phyloP scores from a whole-genome alignment of 2,329 filamentous ascomycete genomes.

The Paraphaeosphaeria minitans region DNA sequence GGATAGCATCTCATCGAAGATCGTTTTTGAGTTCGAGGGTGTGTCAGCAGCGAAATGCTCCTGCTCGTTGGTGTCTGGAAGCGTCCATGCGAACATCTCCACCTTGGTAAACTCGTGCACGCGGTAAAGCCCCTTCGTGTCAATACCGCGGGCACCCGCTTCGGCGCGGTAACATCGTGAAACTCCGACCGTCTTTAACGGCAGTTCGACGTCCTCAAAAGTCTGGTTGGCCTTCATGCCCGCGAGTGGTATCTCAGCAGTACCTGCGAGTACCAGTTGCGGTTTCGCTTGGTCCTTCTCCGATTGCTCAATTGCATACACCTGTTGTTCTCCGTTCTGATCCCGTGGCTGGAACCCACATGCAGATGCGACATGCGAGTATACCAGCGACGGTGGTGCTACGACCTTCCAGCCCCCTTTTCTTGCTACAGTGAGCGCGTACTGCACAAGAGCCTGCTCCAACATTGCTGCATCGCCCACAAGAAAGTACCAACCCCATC shows the following conservation, averaged over 20 bases:
- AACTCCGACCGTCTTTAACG: conserved; percentile 78
- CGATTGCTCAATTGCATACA: conserved; percentile 77
- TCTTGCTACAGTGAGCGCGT: conserved; percentile 75
- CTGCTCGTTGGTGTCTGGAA: conserved; percentile 55
- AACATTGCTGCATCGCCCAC: conserved; percentile 88
- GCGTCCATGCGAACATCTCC: conserved; percentile 93
- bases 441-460: conserved; percentile 92
- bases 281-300: conserved; percentile 66
- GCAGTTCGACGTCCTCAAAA: conserved; percentile 69
- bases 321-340: conserved; percentile 86
- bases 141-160: conserved; percentile 84
- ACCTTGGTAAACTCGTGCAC: conserved; percentile 99
- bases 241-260: conserved; percentile 92
- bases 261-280: conserved; percentile 78
- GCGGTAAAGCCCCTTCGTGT: conserved; percentile 92
- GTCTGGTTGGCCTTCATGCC: conserved; percentile 81
- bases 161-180: conserved; percentile 96
- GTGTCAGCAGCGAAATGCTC: conserved; percentile 39
- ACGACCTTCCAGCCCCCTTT: conserved; percentile 79
- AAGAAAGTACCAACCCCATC: conserved; percentile 98
- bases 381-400: conserved; percentile 86
- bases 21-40: conserved; percentile 53
- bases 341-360: conserved; percentile 96
- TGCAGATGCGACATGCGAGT: conserved; percentile 85
- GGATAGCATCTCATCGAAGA: conserved; percentile 85